phyloP scores from a whole-genome alignment of 805 yeast species.

The Kodamaea jinghongensis region DNA sequence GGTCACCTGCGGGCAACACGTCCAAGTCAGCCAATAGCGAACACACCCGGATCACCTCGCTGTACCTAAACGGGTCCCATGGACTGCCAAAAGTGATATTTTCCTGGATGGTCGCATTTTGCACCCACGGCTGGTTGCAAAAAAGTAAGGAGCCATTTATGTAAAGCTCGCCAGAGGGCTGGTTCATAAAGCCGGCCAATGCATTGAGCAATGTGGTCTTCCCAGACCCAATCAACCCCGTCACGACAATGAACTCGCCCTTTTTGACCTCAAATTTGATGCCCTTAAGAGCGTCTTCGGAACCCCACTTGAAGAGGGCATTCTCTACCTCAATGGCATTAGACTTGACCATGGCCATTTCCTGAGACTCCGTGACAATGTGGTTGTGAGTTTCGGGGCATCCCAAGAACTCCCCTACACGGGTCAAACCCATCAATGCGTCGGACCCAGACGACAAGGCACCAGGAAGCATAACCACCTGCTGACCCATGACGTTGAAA shows the following conservation, averaged over 20 bases:
- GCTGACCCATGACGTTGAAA: conserved; percentile 59
- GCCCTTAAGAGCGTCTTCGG: conserved; percentile 27
- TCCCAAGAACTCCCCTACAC: conserved; percentile 54
- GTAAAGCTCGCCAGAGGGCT: conserved; percentile 48
- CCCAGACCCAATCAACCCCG: conserved; percentile 83
- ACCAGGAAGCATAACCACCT: conserved; percentile 66
- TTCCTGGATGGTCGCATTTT: conserved; percentile 72
- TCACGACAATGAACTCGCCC: conserved; percentile 71
- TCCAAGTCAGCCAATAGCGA: conserved; percentile 63
- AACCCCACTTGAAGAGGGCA: conserved; percentile 69
- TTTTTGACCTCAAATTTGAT: conserved; percentile 52
- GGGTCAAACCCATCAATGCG: conserved; percentile 57
- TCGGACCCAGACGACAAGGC: conserved; percentile 68
- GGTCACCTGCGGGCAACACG: conserved; percentile 68
- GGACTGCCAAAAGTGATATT: conserved; percentile 68
- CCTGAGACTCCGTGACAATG: conserved; percentile 22
- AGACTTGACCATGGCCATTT: conserved; percentile 26
- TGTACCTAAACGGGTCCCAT: conserved; percentile 50
- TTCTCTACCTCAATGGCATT: conserved; percentile 48
- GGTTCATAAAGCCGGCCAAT: conserved; percentile 66
- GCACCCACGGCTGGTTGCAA: conserved; percentile 78
- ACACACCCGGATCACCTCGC: conserved; percentile 58
- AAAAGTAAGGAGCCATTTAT: conserved; percentile 52
- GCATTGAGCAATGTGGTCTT: conserved; percentile 72
- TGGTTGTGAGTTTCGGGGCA: conserved; percentile 40